A percentile compares a stretch with the other conserved stretches of the same genome.
These are phyloP conservation scores for Oryza brachyantha DNA, from an alignment of 176 grass and related monocot species.

Conservation along the genomic window DNA sequence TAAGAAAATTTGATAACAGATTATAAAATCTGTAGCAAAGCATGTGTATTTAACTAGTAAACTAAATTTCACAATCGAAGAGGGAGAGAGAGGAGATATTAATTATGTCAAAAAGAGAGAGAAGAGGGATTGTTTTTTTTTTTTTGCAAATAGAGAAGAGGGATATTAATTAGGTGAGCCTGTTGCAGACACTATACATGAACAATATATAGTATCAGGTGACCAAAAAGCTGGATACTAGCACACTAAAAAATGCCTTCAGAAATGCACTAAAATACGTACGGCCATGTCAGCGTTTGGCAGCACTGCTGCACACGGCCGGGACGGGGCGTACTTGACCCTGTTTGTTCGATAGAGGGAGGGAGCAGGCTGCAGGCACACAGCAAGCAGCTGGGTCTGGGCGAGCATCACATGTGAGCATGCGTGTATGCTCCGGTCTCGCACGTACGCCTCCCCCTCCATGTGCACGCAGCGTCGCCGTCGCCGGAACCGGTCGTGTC, in stretches of 20 bases:
- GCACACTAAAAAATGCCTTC: too few relatives aligned
- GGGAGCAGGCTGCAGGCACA: too few relatives aligned
- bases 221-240: neutral
- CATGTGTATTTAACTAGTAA: too few relatives aligned
- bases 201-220: neutral
- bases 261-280: neutral
- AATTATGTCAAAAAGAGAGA: too few relatives aligned
- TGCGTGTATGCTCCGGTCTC: neutral
- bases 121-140: too few relatives aligned
- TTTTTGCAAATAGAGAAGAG: too few relatives aligned
- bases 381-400: neutral
- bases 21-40: too few relatives aligned
- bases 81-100: too few relatives aligned
- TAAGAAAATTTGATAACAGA: too few relatives aligned
- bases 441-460: neutral
- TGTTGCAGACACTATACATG: neutral
- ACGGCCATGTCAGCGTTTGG: neutral
- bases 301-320: too few relatives aligned
- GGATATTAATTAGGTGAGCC: neutral
- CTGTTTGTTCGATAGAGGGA: neutral
- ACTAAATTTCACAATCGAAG: too few relatives aligned
- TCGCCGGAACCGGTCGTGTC: neutral
- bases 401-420: neutral
- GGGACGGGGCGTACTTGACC: neutral
- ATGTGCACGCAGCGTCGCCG: neutral